These are phyloP conservation scores for Komagataella mondaviorum DNA, from an alignment of 805 yeast species.

Conservation along the genomic window DNA sequence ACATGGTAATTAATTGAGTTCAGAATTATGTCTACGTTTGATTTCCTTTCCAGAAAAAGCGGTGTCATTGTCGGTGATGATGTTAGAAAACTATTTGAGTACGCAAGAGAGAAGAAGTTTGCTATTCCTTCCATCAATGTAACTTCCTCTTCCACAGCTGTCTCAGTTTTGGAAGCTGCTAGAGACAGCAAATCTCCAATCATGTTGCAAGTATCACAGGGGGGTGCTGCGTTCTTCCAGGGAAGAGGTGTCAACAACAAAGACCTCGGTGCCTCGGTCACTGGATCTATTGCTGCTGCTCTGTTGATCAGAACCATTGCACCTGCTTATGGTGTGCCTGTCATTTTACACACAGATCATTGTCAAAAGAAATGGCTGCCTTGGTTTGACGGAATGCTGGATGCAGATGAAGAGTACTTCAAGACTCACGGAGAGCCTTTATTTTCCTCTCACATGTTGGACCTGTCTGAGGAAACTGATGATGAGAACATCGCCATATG, in stretches of 20 bases:
- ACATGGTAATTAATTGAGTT: not conserved
- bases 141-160: constrained; percentile 93
- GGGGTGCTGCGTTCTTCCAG: constrained; percentile 99
- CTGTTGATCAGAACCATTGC: constrained; percentile 96
- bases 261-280: constrained; percentile 88
- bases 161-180: constrained; percentile 95
- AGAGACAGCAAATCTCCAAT: constrained; percentile 92
- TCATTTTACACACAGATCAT: constrained; percentile 94
- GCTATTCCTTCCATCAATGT: constrained; percentile 99
- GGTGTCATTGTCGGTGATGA: constrained; percentile 99
- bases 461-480: constrained; percentile 91
- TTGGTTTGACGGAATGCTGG: constrained; percentile 98
- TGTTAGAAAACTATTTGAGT: constrained; percentile 73
- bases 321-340: constrained; percentile 94
- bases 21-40: not conserved
- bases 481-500: constrained; percentile 91
- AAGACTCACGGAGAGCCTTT: constrained; percentile 82
- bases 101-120: constrained; percentile 85
- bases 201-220: constrained; percentile 93
- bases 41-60: constrained; percentile 65
- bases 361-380: constrained; percentile 97
- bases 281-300: constrained; percentile 94
- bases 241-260: constrained; percentile 96
- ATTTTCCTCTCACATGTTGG: constrained; percentile 98
- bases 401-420: constrained; percentile 90